Base-by-base conservation (phyloP, 2,329 filamentous ascomycete genomes). In the Sporothrix phasma region DNA sequence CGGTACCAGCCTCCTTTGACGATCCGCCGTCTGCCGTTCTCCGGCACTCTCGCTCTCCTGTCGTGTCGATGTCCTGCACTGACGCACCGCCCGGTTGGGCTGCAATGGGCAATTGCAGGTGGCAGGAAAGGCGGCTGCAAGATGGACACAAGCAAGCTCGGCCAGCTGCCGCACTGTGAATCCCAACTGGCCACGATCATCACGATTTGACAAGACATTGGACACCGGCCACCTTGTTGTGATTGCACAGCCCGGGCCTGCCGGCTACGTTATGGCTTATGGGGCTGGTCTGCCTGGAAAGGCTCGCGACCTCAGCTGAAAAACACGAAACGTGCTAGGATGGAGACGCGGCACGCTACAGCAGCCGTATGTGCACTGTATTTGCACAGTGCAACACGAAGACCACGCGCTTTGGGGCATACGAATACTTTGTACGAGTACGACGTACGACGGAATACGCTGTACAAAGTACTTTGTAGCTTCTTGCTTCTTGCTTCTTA, bases 291-390 rank as follows among this genome's bases (percentile, higher is more conserved):
- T 46, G 46, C 17, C 13, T 54, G 43, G n/a, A 51, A 41, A 39
- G 31, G 64, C 53, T 65, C 64, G 56, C 64, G 60, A 65, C 24
- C 34, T 61, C 53, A 65, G 64, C 64, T 65, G 64, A 62, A 65
- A 65, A 56, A 37, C 29, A 19, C 51, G 31, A 56, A 56, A 56
- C 51, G 31, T 56, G 19, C 51, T 19, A 3, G 26, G 43, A 61
- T 22, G 45, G 29, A 62, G 60, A 62, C 60, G 47, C 60, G 60
- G 47, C 60, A 53, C 47, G 60, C 47, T 62, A 54, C 54, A 11
- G 8, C 8, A 3, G 54, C 60, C 53, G 60, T 62, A 13, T 11
- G n/a, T 13, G 15, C 45, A 49, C 43, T 41, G 59, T 49, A 39
- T 5, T 1, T 13, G 8, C 45, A 49, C 45, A 7, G 58, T 46